These are phyloP conservation scores for Scheffersomyces quercinus DNA, from an alignment of 1,139 yeast species.

Conservation along the genomic window DNA sequence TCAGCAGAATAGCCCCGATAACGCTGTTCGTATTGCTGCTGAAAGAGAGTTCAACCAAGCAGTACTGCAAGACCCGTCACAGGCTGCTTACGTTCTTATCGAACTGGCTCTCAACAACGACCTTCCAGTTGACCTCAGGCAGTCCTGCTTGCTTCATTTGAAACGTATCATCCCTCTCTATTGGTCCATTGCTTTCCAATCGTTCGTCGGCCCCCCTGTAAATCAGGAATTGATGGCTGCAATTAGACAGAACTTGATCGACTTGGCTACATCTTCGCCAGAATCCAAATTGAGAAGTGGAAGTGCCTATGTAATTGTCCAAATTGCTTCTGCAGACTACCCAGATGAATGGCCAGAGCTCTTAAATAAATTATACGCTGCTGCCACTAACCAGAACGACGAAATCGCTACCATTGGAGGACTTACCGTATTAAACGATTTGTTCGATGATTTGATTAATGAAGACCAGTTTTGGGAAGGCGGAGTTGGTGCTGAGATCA, in stretches of 20 bases:
- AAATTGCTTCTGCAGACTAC: slow-evolving; percentile 84
- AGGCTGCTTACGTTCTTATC: slow-evolving; percentile 29
- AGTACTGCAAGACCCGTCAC: slow-evolving; percentile 32
- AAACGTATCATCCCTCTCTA: slow-evolving; percentile 68
- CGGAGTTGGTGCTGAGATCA: slow-evolving; percentile 58
- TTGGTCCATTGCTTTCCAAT: slow-evolving; percentile 87
- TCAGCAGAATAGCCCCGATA: slow-evolving; percentile 41
- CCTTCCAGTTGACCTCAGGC: slow-evolving; percentile 43
- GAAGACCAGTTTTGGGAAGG: slow-evolving; percentile 85
- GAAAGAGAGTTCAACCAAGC: slow-evolving; percentile 35
- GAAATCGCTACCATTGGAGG: slow-evolving; percentile 58
- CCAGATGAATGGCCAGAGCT: slow-evolving; percentile 96
- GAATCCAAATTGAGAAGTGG: slow-evolving; percentile 67
- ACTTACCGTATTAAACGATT: slow-evolving; percentile 67
- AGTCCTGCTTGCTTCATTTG: slow-evolving; percentile 68
- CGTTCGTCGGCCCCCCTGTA: slow-evolving; percentile 70
- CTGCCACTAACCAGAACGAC: slow-evolving; percentile 32
- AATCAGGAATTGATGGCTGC: slow-evolving; percentile 49
- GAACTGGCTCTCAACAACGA: slow-evolving; percentile 22
- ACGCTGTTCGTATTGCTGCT: slow-evolving; percentile 31
- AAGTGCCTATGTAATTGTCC: slow-evolving; percentile 75
- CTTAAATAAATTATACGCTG: slow-evolving; percentile 47
- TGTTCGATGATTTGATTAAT: slow-evolving; percentile 81
- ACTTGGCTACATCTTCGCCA: slow-evolving; percentile 49
- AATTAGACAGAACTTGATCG: slow-evolving; percentile 53